These are phyloP conservation scores for Lactarius trivialis DNA, from an alignment of 768 basidiomycete species.

Conservation along the genomic window DNA sequence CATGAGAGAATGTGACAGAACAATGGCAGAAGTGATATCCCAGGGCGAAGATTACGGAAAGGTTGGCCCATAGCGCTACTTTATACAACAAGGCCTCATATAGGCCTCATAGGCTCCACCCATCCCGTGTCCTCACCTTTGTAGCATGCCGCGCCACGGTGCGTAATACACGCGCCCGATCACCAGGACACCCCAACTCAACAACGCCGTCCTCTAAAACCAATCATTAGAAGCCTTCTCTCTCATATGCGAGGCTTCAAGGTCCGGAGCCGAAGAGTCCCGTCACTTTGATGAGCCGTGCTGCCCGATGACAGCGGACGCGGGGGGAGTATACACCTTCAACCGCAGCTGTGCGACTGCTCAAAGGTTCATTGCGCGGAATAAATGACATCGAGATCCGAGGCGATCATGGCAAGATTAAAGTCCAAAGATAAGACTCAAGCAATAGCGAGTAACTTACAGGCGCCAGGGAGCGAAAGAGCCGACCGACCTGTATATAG, in stretches of 20 bases:
- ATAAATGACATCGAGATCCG: neutral
- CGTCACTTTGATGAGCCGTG: neutral
- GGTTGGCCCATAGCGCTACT: neutral
- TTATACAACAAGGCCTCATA: too few relatives aligned
- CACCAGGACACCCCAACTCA: neutral
- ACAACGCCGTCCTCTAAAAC: neutral
- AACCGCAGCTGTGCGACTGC: neutral
- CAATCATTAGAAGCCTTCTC: neutral
- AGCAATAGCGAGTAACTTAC: too few relatives aligned
- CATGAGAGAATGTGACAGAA: neutral
- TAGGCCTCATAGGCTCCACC: neutral
- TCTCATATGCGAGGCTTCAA: neutral
- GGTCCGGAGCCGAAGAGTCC: neutral
- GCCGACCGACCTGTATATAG: neutral
- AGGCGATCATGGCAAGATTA: too few relatives aligned
- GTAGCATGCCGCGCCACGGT: neutral
- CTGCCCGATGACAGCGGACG: neutral
- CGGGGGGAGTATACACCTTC: neutral
- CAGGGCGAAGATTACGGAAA: too few relatives aligned
- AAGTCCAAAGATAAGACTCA: too few relatives aligned
- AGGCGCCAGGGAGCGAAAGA: too few relatives aligned
- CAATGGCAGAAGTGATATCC: too few relatives aligned
- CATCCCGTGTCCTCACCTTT: neutral
- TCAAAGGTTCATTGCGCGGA: neutral
- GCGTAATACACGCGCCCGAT: neutral